These are phyloP conservation scores for Neonectria sp. DNA, from an alignment of 2,329 filamentous ascomycete species.

Conservation along the genomic window DNA sequence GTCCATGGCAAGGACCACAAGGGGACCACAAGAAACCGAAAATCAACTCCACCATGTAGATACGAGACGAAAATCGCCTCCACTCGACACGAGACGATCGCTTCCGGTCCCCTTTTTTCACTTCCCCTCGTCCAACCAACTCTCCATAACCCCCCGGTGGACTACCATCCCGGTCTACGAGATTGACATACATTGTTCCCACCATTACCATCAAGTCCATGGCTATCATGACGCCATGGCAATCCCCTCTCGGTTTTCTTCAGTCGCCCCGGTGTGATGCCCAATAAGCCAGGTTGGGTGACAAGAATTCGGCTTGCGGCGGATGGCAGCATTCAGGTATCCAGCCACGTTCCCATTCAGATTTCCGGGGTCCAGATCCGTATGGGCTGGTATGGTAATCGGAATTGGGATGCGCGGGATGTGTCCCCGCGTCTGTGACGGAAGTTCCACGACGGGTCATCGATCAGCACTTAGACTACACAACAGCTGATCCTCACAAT, in stretches of 20 bases:
- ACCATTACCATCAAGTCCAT: not conserved
- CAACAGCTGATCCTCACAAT: conserved; percentile 8
- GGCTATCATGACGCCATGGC: conserved; percentile 4
- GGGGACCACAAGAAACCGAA: conserved; percentile 4
- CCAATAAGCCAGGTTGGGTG: not conserved
- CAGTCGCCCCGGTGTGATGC: not conserved
- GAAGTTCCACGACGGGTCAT: conserved; percentile 12
- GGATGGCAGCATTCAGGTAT: not conserved
- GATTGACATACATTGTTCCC: conserved; percentile 3
- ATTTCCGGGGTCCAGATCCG: conserved; percentile 7
- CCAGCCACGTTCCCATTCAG: not conserved
- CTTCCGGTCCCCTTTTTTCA: conserved; percentile 3
- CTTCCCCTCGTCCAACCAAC: not conserved
- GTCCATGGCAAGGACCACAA: not conserved
- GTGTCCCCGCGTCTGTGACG: not conserved
- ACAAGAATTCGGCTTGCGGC: not conserved
- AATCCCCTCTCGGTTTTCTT: not conserved
- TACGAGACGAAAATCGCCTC: conserved; percentile 31
- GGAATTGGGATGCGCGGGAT: conserved; percentile 12
- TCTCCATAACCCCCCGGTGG: not conserved
- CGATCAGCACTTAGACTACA: conserved; percentile 11
- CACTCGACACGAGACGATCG: conserved; percentile 20
- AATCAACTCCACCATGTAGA: conserved; percentile 26
- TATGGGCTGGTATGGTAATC: not conserved
- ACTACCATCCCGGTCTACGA: conserved; percentile 3